Evolutionary conservation across 129 eudicot genomes (phyloP).

Genomic region (Lactuca saligna): DNA sequence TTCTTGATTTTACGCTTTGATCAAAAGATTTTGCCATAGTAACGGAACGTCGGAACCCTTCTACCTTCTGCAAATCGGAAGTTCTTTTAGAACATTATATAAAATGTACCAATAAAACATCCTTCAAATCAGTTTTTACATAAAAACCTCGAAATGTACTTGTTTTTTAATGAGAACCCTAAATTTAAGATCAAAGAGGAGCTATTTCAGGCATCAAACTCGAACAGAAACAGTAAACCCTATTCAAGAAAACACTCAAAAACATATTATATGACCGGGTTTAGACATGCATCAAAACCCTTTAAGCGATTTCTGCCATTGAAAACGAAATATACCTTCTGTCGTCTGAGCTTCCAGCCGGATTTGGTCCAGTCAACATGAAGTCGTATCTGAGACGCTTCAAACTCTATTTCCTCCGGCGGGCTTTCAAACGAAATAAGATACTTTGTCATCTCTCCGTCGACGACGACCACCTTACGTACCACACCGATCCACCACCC

Average conservation of each 20-base stretch:
- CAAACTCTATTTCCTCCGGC: slow-evolving; percentile 45
- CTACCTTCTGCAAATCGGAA: no score
- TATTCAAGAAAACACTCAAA: not conserved
- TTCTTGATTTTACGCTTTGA: no score
- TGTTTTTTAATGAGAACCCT: no score
- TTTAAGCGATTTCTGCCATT: not conserved
- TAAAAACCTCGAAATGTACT: no score
- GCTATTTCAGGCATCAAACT: not conserved
- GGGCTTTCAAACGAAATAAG: slow-evolving; percentile 51
- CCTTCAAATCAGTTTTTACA: no score
- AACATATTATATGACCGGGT: not conserved
- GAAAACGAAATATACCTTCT: slow-evolving; percentile 32
- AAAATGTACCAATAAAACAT: no score
- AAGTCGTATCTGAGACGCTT: slow-evolving; percentile 36
- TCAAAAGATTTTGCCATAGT: no score
- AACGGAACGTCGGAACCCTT: no score
- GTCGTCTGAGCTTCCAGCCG: slow-evolving; percentile 45
- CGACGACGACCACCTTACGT: slow-evolving; percentile 22
- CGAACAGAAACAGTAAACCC: slow-evolving; percentile 9
- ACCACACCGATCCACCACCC: slow-evolving; percentile 91
- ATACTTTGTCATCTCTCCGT: slow-evolving; percentile 18
- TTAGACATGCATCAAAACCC: not conserved
- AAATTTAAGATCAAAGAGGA: not conserved
- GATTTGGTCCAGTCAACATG: slow-evolving; percentile 68
- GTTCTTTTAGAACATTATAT: no score